A percentile compares a stretch with the other conserved stretches of the same genome.
These are phyloP conservation scores for Sophora flavescens DNA, from an alignment of 306 rosid species.

Conservation along the genomic window DNA sequence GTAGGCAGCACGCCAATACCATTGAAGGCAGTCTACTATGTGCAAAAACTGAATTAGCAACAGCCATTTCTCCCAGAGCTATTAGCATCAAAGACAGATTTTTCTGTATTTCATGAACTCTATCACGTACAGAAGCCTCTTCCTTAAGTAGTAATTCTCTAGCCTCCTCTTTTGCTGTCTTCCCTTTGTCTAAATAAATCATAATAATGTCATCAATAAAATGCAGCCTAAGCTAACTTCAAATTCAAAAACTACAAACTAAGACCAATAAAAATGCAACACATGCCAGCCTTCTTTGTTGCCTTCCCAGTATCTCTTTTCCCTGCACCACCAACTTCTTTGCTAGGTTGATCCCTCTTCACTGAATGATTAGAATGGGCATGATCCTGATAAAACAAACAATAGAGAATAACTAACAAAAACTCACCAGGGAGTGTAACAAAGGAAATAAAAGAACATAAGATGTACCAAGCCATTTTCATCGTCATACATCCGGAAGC, in stretches of 20 bases:
- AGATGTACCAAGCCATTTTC: conserved; percentile 62
- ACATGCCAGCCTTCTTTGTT: conserved; percentile 86
- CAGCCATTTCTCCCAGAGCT: conserved; percentile 92
- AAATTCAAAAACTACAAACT: conserved; percentile 10
- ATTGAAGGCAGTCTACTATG: conserved; percentile 88
- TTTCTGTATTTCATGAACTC: conserved; percentile 71
- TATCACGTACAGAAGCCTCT: conserved; percentile 84
- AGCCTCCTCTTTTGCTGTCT: conserved; percentile 94
- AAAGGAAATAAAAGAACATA: conserved; percentile 17
- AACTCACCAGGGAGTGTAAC: neutral
- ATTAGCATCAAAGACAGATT: conserved; percentile 70
- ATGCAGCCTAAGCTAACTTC: conserved; percentile 3
- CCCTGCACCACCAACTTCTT: conserved; percentile 69
- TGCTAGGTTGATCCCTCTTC: conserved; percentile 70
- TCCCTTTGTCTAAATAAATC: conserved; percentile 74
- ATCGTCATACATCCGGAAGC: conserved; percentile 76
- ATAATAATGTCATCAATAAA: neutral
- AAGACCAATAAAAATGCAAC: conserved; percentile 38
- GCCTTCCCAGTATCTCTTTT: conserved; percentile 76
- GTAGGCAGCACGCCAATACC: conserved; percentile 59
- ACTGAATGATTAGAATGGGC: conserved; percentile 66
- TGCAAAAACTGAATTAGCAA: conserved; percentile 88
- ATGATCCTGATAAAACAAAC: conserved; percentile 60
- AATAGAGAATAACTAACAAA: conserved; percentile 23
- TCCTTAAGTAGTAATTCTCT: conserved; percentile 82